Base-by-base conservation (phyloP, 2,329 filamentous ascomycete genomes). In the Curvularia sp. region DNA sequence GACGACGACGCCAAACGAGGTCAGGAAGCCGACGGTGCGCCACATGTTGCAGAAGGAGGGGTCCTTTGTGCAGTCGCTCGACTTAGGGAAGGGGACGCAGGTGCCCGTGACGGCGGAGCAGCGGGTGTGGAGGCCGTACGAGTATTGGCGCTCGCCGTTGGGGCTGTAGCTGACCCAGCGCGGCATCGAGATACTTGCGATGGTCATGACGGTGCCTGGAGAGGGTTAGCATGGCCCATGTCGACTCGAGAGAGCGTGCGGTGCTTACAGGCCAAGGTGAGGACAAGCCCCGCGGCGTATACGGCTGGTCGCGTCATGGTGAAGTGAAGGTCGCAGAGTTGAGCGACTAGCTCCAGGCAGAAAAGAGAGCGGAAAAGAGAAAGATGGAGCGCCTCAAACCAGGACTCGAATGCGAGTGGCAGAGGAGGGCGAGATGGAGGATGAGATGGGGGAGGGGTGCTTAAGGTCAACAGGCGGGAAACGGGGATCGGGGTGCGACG, bases 41-140 rank as follows among this genome's bases (percentile, higher is more conserved):
- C 94, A 99, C 84, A 96, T 90, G 69, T 88, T 90, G 82, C 95
- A 98, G 79, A 98, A 97, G 71, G 87, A 84, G 67, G 89, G 85
- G 52, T 86, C 85, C 67, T 83, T 84, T 55, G 81, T 80, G 77
- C 91, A 94, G 74, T 92, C 88, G 56, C 85, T 82, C 53, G 84
- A 80, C 63, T 84, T 82, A 3, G 92, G 92, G 76, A 93, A 95
- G 31, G 81, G 79, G 24, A 82, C 81, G 76, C 90, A 93, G 62
- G 75, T 75, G 49, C 86, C 82, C 44, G 85, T 85, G 57, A 91
- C 81, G 57, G 86, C 89, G 53, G 89, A 90, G 79, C 94, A 99
- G 74, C 87, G 88, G 67, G 85, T 85, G 78, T 97, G 91, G 46
- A 99, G 86, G 58, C 94, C 94, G 73, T 89, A 88, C 47, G 84